Conservation (phyloP, 495 filamentous ascomycete genomes). For the Xylaria grammica region DNA sequence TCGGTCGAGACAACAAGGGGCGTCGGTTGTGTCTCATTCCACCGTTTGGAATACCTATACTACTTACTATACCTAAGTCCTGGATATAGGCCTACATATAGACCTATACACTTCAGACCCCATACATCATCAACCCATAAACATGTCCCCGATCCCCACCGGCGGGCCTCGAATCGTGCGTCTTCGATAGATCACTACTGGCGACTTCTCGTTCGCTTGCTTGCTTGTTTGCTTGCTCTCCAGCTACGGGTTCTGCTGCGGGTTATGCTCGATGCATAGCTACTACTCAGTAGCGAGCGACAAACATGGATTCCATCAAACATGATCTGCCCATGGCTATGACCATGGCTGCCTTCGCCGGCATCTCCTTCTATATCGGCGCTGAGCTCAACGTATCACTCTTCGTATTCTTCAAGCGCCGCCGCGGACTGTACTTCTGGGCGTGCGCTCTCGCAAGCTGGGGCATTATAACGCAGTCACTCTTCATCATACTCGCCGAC, state of each 20-base stretch:
- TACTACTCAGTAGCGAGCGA: conserved; percentile 8
- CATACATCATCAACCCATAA: background rate
- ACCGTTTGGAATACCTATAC: background rate
- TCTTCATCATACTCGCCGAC: conserved; percentile 44
- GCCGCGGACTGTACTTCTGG: conserved; percentile 64
- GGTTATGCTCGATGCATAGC: conserved; percentile 17
- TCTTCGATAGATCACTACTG: conserved; percentile 1
- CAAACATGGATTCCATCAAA: conserved; percentile 18
- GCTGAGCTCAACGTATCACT: conserved; percentile 61
- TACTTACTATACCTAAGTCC: background rate
- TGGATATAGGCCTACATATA: no score
- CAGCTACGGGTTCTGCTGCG: background rate
- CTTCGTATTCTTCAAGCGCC: conserved; percentile 60
- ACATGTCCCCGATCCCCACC: conserved; percentile 20
- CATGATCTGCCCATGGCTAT: conserved; percentile 23
- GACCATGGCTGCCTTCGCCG: conserved; percentile 59
- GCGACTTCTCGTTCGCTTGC: background rate
- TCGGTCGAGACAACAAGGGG: background rate
- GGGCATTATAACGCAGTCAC: conserved; percentile 44
- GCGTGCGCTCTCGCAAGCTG: conserved; percentile 56
- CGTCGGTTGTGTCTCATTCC: background rate
- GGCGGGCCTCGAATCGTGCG: conserved; percentile 14
- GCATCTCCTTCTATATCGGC: conserved; percentile 61
- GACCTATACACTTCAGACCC: background rate
- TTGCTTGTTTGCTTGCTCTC: no score